These are phyloP conservation scores for Thelonectria discophora DNA, from an alignment of 2,329 filamentous ascomycete species.

Conservation along the genomic window DNA sequence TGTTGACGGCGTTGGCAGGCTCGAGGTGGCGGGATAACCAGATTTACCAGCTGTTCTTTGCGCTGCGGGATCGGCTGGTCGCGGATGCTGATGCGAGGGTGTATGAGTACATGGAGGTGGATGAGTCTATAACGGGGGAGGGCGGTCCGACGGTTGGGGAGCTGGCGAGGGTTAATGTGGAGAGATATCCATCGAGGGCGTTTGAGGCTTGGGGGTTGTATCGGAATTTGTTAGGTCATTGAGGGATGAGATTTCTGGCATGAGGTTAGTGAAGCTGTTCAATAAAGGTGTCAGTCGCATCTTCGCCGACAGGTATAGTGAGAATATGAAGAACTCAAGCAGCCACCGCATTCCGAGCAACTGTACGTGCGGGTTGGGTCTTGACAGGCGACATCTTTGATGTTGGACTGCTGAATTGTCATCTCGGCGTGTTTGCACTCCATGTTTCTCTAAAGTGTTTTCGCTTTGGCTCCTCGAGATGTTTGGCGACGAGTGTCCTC, in stretches of 20 bases:
- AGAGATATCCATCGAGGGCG: constrained; percentile 11
- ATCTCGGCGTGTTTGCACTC: too few relatives aligned
- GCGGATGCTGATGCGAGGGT: constrained; percentile 5
- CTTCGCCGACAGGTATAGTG: too few relatives aligned
- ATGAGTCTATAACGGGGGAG: not conserved
- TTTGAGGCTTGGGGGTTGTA: constrained; percentile 10
- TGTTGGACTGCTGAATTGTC: too few relatives aligned
- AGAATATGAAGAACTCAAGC: too few relatives aligned
- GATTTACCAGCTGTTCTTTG: constrained; percentile 22
- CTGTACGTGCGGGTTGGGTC: too few relatives aligned
- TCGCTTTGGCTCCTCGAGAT: too few relatives aligned
- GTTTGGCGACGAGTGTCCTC: too few relatives aligned
- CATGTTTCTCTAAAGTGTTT: too few relatives aligned
- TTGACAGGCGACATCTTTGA: too few relatives aligned
- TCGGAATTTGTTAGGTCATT: not conserved
- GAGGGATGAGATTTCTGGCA: not conserved
- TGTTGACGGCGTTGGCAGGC: not conserved
- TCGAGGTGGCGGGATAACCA: constrained; percentile 12
- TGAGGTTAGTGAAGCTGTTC: too few relatives aligned
- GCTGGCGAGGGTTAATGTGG: not conserved
- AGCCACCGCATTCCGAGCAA: too few relatives aligned
- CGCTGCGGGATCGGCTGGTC: constrained; percentile 8
- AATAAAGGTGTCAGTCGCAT: too few relatives aligned
- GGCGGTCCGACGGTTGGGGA: not conserved
- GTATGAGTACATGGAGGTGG: constrained; percentile 4